Evolutionary conservation across 140 eudicot species (phyloP).

Genomic region (Cichorium intybus): DNA sequence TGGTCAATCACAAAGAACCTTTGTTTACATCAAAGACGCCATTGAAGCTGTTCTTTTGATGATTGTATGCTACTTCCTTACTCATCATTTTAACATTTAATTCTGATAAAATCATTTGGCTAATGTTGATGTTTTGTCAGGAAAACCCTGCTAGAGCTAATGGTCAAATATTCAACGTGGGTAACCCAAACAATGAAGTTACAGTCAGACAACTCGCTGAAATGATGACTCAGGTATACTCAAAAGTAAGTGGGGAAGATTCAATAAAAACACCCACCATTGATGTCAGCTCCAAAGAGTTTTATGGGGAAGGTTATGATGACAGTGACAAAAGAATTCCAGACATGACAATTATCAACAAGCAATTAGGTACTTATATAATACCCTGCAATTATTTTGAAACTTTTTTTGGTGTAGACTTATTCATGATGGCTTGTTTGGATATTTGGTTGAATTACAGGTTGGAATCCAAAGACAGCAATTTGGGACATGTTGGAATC

Average conservation of each 20-base stretch:
- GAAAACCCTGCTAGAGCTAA: constrained; percentile 94
- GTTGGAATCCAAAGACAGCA: constrained; percentile 94
- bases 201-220: constrained; percentile 98
- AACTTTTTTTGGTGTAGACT: background rate
- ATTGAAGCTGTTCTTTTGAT: constrained; percentile 94
- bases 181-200: constrained; percentile 96
- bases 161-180: constrained; percentile 94
- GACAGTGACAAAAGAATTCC: constrained; percentile 97
- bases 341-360: constrained; percentile 92
- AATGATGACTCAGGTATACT: constrained; percentile 94
- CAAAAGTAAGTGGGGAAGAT: constrained; percentile 86
- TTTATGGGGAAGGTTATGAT: constrained; percentile 92
- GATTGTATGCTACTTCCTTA: constrained; percentile 56
- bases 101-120: background rate
- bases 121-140: constrained; percentile 31
- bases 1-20: constrained; percentile 95
- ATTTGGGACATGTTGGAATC: constrained; percentile 97
- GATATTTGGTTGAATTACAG: constrained; percentile 28
- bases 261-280: constrained; percentile 66
- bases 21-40: constrained; percentile 91
- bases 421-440: background rate
- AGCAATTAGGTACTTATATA: constrained; percentile 56
- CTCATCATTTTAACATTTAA: background rate
- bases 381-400: background rate
- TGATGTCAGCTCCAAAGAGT: constrained; percentile 82